Percentiles rank a stretch among this genome's conserved stretches.
phyloP scores from a whole-genome alignment of 225 moss, liverwort and hornwort species.

The Lunularia cruciata region DNA sequence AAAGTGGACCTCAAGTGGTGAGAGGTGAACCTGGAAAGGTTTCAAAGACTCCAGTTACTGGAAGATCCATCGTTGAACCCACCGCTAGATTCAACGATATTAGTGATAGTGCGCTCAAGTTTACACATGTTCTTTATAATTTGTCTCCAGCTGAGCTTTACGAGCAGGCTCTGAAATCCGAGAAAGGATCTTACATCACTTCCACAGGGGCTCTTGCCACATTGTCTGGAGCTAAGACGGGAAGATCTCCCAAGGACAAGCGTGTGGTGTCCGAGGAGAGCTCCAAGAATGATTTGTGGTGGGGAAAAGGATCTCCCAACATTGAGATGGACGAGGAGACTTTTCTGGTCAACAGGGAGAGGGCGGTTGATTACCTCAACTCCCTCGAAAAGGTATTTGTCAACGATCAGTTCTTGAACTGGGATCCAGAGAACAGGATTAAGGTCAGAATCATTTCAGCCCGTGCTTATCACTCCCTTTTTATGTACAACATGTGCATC shows the following conservation, averaged over 20 bases:
- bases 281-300: constrained; percentile 82
- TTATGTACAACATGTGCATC: constrained; percentile 95
- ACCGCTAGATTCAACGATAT: constrained; percentile 58
- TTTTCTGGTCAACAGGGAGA: constrained; percentile 85
- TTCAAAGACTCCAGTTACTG: constrained; percentile 54
- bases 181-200: constrained; percentile 95
- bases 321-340: constrained; percentile 99
- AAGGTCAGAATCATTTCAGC: constrained; percentile 98
- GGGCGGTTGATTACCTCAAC: constrained; percentile 90
- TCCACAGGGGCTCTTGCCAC: constrained; percentile 88
- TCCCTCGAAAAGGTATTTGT: constrained; percentile 97
- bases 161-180: constrained; percentile 89
- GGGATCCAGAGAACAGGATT: constrained; percentile 88
- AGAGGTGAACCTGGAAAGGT: constrained; percentile 77
- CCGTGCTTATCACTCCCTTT: constrained; percentile 93
- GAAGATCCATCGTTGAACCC: constrained; percentile 47
- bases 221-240: constrained; percentile 90
- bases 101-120: constrained; percentile 92
- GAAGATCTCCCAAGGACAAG: constrained; percentile 96
- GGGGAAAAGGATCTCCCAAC: constrained; percentile 99
- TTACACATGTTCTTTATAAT: constrained; percentile 91
- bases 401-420: constrained; percentile 93
- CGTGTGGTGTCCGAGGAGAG: constrained; percentile 85
- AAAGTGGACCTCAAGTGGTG: constrained; percentile 86
- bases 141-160: constrained; percentile 91